Conservation (phyloP, 1,284 basidiomycete genomes). For the Malassezia yamatoensis region DNA sequence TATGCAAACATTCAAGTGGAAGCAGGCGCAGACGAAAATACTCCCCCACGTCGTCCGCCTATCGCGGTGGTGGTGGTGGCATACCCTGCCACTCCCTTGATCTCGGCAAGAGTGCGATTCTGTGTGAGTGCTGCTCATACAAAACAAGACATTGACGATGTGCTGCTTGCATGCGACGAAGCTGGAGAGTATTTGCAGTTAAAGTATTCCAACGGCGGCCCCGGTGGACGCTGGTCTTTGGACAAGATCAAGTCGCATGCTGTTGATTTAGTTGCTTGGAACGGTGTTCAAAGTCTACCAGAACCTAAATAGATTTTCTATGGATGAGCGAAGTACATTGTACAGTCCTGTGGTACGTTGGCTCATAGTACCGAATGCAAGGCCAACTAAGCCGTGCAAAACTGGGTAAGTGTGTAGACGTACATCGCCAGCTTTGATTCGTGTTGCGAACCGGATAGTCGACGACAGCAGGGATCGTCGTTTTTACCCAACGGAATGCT, state of each 20-base stretch:
- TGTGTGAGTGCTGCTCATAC: constrained; percentile 91
- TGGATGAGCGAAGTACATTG: neutral
- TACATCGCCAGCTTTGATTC: constrained; percentile 13
- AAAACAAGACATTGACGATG: constrained; percentile 83
- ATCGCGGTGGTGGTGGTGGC: constrained; percentile 44
- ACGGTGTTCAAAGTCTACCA: constrained; percentile 27
- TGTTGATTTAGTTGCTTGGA: constrained; percentile 61
- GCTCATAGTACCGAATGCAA: constrained; percentile 9
- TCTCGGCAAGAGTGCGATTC: constrained; percentile 81
- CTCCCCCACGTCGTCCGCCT: constrained; percentile 28
- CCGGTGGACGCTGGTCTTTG: constrained; percentile 66
- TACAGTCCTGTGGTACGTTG: neutral
- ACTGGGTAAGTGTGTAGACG: constrained; percentile 6
- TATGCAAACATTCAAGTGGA: constrained; percentile 20
- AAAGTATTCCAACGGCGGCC: constrained; percentile 58
- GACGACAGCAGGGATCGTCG: constrained; percentile 60
- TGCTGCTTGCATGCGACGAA: constrained; percentile 83
- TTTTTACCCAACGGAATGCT: constrained; percentile 70
- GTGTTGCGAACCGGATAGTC: constrained; percentile 42
- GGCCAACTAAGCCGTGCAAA: constrained; percentile 9
- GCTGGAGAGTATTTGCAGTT: constrained; percentile 76
- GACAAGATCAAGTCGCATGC: constrained; percentile 68
- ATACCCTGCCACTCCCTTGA: constrained; percentile 74
- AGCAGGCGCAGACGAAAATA: constrained; percentile 22
- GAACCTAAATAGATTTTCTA: neutral